Evolutionary conservation across 192 early-diverging fungal species (phyloP), one percentile per base, ranked within the genome.

Genomic region (Helicostylum pulchrum): DNA sequence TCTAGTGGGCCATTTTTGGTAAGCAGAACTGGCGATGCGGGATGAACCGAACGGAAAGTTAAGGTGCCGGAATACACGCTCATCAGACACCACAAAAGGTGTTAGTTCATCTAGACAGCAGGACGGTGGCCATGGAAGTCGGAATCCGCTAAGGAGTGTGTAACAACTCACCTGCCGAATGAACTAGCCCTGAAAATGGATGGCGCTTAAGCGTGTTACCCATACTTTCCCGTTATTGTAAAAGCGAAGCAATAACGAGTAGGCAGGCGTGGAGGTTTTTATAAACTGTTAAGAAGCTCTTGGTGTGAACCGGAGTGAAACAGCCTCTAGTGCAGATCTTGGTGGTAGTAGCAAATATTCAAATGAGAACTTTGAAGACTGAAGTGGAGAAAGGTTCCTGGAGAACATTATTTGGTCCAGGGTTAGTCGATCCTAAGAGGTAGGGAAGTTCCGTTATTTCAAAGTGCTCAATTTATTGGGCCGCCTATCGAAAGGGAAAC

Each of bases 1-100:
- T 88, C 86, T 87, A 85, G 88, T 90, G 86, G 87, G 88, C 88
- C 87, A 85, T 89, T 89, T 68, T 90, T 90, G 86, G 86, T 88
- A 88, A 88, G 86, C 89, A 88, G 86, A 91, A 88, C 87, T 89
- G 86, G 87, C 81, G 85, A 88, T 87, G 85, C 85, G 83, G 87
- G 87, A 88, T 88, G 89, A 90, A 90, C 87, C 85, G 81, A 87
- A 87, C 85, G 81, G 72, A 68, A 79, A 80, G 85, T 87, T 85
- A 88, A 87, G 84, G 81, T 79, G 84, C 57, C 57, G 57, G 57
- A 59, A 59, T 59, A 59, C 57, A 59, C 57, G 57, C 57, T 59
- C 42, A 59, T 90, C 77, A 88, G 84, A 86, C 74, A 87, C 87
- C 83, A 88, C 85, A 88, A 87, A 89, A 88, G 84, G 82, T 86